Conservation (phyloP, 495 filamentous ascomycete species). For the Darksidea phi region DNA sequence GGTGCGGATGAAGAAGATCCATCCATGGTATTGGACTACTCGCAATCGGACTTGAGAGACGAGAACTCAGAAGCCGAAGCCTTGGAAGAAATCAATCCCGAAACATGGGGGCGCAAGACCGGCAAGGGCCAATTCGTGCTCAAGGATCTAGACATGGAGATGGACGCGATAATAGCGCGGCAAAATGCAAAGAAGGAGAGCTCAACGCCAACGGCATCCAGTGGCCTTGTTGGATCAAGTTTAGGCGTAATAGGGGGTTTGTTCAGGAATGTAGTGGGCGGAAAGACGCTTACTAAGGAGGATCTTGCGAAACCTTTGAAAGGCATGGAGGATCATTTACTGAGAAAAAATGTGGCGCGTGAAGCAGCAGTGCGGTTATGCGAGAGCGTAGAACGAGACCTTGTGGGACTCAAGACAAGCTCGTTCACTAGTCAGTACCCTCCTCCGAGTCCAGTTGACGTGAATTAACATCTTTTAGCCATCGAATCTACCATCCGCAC, state of each 20-base stretch:
- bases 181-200: slow-evolving; percentile 63
- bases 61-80: slow-evolving; percentile 51
- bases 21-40: slow-evolving; percentile 77
- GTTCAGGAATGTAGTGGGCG: slow-evolving; percentile 91
- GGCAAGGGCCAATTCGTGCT: slow-evolving; percentile 89
- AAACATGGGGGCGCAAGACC: slow-evolving; percentile 79
- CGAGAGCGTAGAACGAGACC: slow-evolving; percentile 83
- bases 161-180: slow-evolving; percentile 79
- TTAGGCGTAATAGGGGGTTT: slow-evolving; percentile 78
- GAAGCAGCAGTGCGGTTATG: slow-evolving; percentile 91
- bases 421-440: slow-evolving; percentile 76
- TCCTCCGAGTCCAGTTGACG: not conserved
- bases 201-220: slow-evolving; percentile 43
- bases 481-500: slow-evolving; percentile 77
- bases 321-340: slow-evolving; percentile 91
- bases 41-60: slow-evolving; percentile 58
- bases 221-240: slow-evolving; percentile 72
- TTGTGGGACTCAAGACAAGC: slow-evolving; percentile 86
- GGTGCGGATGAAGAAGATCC: slow-evolving; percentile 87
- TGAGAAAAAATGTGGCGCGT: slow-evolving; percentile 93
- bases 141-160: slow-evolving; percentile 88
- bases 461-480: slow-evolving; percentile 42
- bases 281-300: slow-evolving; percentile 81
- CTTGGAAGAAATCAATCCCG: slow-evolving; percentile 71
- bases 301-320: slow-evolving; percentile 90